phyloP scores from a whole-genome alignment of 192 early-diverging fungal genomes.

The Cetraspora pellucida region DNA sequence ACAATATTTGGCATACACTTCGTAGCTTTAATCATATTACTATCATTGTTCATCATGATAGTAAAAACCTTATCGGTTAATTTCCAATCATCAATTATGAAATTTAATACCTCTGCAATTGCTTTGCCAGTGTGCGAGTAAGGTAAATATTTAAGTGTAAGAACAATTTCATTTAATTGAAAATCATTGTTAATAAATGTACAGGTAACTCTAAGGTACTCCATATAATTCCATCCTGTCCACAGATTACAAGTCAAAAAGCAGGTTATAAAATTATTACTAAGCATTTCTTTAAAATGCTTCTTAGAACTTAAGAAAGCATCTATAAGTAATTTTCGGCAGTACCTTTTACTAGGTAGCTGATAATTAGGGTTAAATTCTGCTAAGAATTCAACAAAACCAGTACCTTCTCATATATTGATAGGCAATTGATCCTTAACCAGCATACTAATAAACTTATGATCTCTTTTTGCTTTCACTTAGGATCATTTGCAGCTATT shows the following conservation, averaged over 20 bases:
- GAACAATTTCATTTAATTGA: background rate
- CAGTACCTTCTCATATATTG: too few relatives aligned
- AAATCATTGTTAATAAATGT: background rate
- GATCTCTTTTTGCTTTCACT: too few relatives aligned
- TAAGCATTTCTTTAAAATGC: too few relatives aligned
- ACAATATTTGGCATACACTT: background rate
- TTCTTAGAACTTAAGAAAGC: too few relatives aligned
- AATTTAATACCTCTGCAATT: background rate
- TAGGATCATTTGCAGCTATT: too few relatives aligned
- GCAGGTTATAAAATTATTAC: too few relatives aligned
- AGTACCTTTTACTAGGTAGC: too few relatives aligned
- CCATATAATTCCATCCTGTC: background rate
- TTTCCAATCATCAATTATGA: background rate
- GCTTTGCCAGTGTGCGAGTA: background rate
- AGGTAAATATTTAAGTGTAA: background rate
- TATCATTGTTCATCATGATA: background rate
- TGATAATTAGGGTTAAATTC: too few relatives aligned
- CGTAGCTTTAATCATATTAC: background rate
- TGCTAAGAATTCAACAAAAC: too few relatives aligned
- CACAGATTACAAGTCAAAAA: constrained; percentile 3
- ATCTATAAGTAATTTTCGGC: too few relatives aligned
- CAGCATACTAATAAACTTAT: too few relatives aligned
- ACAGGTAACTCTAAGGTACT: background rate
- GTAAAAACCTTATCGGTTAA: background rate
- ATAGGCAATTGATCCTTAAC: too few relatives aligned